Evolutionary conservation across 192 early-diverging fungal genomes (phyloP).

Genomic region (Coemansia furcata): DNA sequence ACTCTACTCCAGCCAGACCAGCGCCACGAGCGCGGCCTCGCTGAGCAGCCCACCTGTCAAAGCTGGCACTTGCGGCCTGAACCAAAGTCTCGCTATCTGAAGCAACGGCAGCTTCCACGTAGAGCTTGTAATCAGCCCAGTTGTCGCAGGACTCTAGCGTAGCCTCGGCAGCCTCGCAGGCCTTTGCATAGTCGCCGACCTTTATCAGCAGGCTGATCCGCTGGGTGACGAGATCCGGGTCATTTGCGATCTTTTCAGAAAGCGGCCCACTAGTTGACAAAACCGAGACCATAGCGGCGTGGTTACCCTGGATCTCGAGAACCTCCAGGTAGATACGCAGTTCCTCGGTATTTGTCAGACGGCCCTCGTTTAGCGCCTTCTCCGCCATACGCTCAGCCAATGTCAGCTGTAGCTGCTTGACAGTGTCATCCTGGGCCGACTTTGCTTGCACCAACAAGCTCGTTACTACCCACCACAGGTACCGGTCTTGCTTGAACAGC

Average conservation of each 20-base stretch:
- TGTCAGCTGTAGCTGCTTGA: constrained; percentile 56
- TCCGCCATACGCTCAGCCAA: constrained; percentile 84
- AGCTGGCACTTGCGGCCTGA: neutral
- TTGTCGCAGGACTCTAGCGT: constrained; percentile 51
- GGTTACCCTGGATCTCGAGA: constrained; percentile 67
- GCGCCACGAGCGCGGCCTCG: constrained; percentile 38
- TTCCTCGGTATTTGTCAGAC: constrained; percentile 70
- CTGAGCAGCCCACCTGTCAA: constrained; percentile 23
- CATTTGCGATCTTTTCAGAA: constrained; percentile 64
- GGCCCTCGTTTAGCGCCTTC: constrained; percentile 68
- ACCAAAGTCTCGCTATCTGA: neutral
- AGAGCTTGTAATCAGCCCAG: constrained; percentile 49
- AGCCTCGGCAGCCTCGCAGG: constrained; percentile 37
- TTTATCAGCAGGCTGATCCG: constrained; percentile 56
- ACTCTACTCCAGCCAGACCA: constrained; percentile 30
- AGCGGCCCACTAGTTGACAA: constrained; percentile 58
- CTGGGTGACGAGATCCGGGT: constrained; percentile 68
- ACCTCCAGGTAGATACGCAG: constrained; percentile 75
- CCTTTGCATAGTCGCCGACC: constrained; percentile 52
- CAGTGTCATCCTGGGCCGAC: constrained; percentile 14
- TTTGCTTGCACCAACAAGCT: constrained; percentile 73
- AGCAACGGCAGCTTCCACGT: constrained; percentile 25
- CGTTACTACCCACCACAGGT: constrained; percentile 87
- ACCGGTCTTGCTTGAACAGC: constrained; percentile 70
- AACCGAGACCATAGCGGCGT: constrained; percentile 62